A percentile compares a stretch with the other conserved stretches of the same genome.
Evolutionary conservation across 2,329 filamentous ascomycete species (phyloP).

Genomic region (Zopfia rhizophila): DNA sequence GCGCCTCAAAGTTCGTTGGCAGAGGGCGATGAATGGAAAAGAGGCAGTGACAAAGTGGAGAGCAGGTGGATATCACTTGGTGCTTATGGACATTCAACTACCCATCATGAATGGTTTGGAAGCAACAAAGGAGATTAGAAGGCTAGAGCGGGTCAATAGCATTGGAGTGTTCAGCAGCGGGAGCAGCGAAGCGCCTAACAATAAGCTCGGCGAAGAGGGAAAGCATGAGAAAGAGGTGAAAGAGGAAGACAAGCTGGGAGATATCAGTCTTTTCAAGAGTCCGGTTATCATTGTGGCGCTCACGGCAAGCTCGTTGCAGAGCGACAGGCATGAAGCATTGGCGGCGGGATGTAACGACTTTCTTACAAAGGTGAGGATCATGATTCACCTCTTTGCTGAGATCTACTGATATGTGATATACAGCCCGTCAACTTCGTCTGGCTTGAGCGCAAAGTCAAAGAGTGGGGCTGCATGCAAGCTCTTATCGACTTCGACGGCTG

Average conservation of each 20-base stretch:
- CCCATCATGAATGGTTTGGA: slow-evolving; percentile 96
- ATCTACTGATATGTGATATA: slow-evolving; percentile 29
- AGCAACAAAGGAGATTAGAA: slow-evolving; percentile 91
- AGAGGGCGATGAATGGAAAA: slow-evolving; percentile 94
- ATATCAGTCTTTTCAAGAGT: slow-evolving; percentile 82
- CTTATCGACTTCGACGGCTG: slow-evolving; percentile 98
- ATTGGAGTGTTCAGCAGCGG: slow-evolving; percentile 84
- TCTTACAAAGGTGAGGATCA: slow-evolving; percentile 81
- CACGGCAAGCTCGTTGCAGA: slow-evolving; percentile 93
- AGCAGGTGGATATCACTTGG: slow-evolving; percentile 90
- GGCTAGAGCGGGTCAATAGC: slow-evolving; percentile 87
- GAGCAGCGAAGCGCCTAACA: slow-evolving; percentile 54
- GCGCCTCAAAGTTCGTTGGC: slow-evolving; percentile 92
- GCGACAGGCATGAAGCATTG: slow-evolving; percentile 92
- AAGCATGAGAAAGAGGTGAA: slow-evolving; percentile 49
- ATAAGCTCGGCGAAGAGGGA: slow-evolving; percentile 51
- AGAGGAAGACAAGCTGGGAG: slow-evolving; percentile 75
- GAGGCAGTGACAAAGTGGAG: slow-evolving; percentile 96
- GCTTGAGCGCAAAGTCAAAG: slow-evolving; percentile 97
- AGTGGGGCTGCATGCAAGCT: slow-evolving; percentile 99
- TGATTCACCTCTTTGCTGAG: background rate
- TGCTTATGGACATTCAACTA: slow-evolving; percentile 98
- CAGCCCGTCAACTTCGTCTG: slow-evolving; percentile 97
- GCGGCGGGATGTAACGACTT: slow-evolving; percentile 98
- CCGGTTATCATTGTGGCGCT: slow-evolving; percentile 98